Evolutionary conservation across 2,329 filamentous ascomycete species (phyloP).

Genomic region (Helotiales sp.): DNA sequence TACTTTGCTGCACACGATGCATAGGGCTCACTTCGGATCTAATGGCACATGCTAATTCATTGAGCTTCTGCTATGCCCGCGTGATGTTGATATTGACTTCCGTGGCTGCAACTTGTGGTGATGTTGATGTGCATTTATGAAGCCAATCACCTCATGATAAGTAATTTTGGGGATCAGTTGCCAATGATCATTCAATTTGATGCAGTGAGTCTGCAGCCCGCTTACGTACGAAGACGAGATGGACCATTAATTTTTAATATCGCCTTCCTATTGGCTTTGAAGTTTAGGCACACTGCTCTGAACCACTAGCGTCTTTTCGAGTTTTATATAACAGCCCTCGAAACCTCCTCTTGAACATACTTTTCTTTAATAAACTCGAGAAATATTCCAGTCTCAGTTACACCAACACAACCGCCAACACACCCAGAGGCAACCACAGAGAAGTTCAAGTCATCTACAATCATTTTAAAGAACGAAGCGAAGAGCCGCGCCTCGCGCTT

Average conservation of each 20-base stretch:
- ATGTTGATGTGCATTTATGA: background rate
- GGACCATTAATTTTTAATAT: too few relatives aligned
- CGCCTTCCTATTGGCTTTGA: background rate
- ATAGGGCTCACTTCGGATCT: background rate
- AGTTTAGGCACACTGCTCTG: constrained; percentile 11
- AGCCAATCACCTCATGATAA: constrained; percentile 2
- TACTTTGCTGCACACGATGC: background rate
- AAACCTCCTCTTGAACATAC: too few relatives aligned
- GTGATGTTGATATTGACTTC: background rate
- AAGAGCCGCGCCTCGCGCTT: too few relatives aligned
- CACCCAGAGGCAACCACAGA: too few relatives aligned
- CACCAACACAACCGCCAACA: too few relatives aligned
- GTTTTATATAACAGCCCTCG: too few relatives aligned
- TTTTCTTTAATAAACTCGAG: too few relatives aligned
- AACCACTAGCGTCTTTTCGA: too few relatives aligned
- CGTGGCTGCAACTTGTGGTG: background rate
- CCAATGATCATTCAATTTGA: background rate
- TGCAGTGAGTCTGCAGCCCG: background rate
- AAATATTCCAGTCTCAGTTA: too few relatives aligned
- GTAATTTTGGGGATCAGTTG: background rate
- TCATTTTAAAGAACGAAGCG: too few relatives aligned
- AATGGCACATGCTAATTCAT: constrained; percentile 1
- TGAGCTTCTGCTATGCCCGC: background rate
- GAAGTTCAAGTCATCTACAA: too few relatives aligned
- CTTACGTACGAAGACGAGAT: too few relatives aligned